These are phyloP conservation scores for Amanita rimosa DNA, from an alignment of 768 basidiomycete genomes.

Conservation along the genomic window DNA sequence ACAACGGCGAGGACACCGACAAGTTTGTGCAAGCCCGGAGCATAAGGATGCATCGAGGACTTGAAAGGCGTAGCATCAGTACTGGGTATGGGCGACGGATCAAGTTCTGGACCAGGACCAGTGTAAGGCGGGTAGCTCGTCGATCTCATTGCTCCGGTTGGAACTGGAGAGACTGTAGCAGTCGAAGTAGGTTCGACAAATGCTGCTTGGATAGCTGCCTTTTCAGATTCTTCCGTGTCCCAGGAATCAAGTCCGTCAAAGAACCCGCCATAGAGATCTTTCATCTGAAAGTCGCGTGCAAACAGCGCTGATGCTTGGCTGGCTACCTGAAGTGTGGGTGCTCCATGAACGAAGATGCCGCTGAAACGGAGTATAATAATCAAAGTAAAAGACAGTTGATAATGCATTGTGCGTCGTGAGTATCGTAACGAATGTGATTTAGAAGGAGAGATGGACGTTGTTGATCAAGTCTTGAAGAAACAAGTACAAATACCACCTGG, in stretches of 20 bases:
- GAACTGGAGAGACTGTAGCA: neutral
- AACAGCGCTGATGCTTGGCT: neutral
- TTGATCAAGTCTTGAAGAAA: neutral
- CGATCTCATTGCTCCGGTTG: neutral
- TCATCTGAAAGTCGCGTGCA: neutral
- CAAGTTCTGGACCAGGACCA: slow-evolving; percentile 2
- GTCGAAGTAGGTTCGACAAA: neutral
- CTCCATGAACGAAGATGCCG: neutral
- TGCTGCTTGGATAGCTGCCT: neutral
- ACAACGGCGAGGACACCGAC: slow-evolving; percentile 3
- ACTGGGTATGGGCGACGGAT: neutral
- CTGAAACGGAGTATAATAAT: neutral
- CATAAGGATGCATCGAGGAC: neutral
- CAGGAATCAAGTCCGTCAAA: neutral
- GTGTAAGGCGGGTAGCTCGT: neutral
- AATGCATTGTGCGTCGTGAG: neutral
- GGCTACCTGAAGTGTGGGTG: neutral
- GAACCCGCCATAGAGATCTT: slow-evolving; percentile 2
- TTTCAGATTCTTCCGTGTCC: neutral
- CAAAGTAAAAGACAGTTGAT: neutral
- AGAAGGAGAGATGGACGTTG: neutral
- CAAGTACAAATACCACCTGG: neutral
- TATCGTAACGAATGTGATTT: neutral
- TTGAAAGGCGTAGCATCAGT: neutral
- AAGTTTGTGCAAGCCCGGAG: slow-evolving; percentile 3